Percentiles rank a stretch among this genome's conserved stretches.
Conservation (phyloP, 2,329 filamentous ascomycete genomes). For the Hawksworthiomyces lignivorus region DNA sequence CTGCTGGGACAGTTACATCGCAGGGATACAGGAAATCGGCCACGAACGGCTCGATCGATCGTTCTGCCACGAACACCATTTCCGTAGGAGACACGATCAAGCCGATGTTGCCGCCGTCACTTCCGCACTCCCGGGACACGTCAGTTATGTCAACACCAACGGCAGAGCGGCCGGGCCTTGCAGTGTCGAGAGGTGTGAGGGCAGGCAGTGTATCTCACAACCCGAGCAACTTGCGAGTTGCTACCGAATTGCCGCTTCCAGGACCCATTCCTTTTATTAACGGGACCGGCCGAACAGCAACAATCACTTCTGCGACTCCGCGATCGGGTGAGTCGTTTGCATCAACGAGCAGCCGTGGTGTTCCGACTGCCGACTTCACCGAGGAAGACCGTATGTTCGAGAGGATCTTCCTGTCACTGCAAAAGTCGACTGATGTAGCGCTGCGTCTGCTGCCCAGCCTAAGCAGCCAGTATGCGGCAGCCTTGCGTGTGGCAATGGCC, state of each 20-base stretch:
- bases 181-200: conserved; percentile 30
- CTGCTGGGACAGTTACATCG: conserved; percentile 20
- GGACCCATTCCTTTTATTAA: conserved; percentile 36
- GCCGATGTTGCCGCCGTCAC: conserved; percentile 33
- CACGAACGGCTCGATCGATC: conserved; percentile 1
- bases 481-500: conserved; percentile 55
- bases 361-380: conserved; percentile 50
- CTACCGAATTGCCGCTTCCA: conserved; percentile 42
- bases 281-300: conserved; percentile 41
- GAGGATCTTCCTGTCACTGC: conserved; percentile 69
- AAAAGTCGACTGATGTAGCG: conserved; percentile 65
- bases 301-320: conserved; percentile 57
- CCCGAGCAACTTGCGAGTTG: conserved; percentile 47
- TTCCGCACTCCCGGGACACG: conserved; percentile 24
- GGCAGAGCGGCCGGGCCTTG: conserved; percentile 35
- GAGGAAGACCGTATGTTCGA: conserved; percentile 80
- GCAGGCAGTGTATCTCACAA: conserved; percentile 34
- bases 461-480: conserved; percentile 56
- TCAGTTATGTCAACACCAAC: conserved; percentile 37
- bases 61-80: neutral
- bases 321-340: conserved; percentile 76
- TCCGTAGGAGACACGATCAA: conserved; percentile 32
- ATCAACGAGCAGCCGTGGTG: conserved; percentile 44
- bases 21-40: conserved; percentile 18
- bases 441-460: conserved; percentile 64